Evolutionary conservation across 352 stramenopile genomes (phyloP).

Genomic region (Globisporangium spinosum): DNA sequence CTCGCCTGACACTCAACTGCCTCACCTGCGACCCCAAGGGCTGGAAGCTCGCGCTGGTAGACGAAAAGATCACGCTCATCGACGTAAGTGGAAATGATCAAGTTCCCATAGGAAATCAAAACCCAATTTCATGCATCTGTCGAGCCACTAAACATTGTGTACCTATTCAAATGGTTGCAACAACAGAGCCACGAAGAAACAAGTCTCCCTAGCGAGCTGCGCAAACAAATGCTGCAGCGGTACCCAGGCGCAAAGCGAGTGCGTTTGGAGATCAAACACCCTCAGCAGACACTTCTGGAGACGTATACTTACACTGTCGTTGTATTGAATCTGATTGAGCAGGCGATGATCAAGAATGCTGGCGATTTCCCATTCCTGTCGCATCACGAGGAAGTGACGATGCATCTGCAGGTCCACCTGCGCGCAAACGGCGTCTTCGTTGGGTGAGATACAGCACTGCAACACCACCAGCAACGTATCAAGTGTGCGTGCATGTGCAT

Average conservation of each 20-base stretch:
- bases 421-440: conserved; percentile 51
- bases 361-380: conserved; percentile 73
- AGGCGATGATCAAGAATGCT: conserved; percentile 67
- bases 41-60: conserved; percentile 41
- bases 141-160: not conserved
- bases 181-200: conserved; percentile 56
- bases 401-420: conserved; percentile 74
- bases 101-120: not conserved
- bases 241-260: conserved; percentile 58
- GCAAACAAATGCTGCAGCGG: conserved; percentile 38
- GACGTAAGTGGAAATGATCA: conserved; percentile 28
- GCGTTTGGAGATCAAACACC: not conserved
- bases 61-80: conserved; percentile 60
- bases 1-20: conserved; percentile 56
- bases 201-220: conserved; percentile 33
- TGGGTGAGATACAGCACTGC: conserved; percentile 17
- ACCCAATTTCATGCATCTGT: not conserved
- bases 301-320: not conserved
- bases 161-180: not conserved
- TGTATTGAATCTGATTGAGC: not conserved
- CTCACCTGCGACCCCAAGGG: conserved; percentile 41
- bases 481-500: not conserved
- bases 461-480: not conserved
- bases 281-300: not conserved
- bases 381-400: conserved; percentile 67